Base-by-base conservation (phyloP, 495 filamentous ascomycete genomes). In the Talaromyces adpressus region DNA sequence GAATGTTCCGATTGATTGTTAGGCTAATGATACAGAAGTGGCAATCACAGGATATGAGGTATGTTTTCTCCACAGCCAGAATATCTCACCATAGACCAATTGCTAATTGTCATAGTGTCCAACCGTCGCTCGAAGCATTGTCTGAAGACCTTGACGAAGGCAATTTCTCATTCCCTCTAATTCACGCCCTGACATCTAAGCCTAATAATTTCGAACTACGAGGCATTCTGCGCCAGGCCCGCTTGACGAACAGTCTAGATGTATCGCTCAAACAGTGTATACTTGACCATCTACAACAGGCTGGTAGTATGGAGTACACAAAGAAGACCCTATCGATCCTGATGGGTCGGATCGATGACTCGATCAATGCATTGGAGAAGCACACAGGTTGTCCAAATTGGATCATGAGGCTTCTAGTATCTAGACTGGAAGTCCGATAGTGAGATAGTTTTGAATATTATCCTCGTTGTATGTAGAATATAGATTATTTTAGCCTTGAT, bases 111-210 rank as follows among this genome's bases (percentile, higher is more conserved):
- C 64, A 56, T 59, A 34, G 63, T 20, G 54, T 41, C 6, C 47
- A 60, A n/a, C 25, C 64, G 4, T 63, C 72, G 18, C 53, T 73
- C 20, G 66, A 64, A 27, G n/a, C 51, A 12, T 45, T 74, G 12
- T 61, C 63, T 29, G 34, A 78, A 61, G 76, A 80, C 59, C 67
- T 80, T 2, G 70, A 72, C n/a, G 72, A 79, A 62, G 29, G 69
- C 70, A 2, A 79, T 77, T 58, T 70, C 69, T 58, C 45, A 20
- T 49, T 49, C 45, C 45, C 45, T 16, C 18, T 49, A 20, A 49
- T 49, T 20, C 45, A 49, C 18, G 45, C 45, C 3, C 45, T 49
- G 45, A 49, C 45, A 49, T 49, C 45, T 5, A 16, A 20, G 14
- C 45, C 45, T 49, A 20, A 49, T 20, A 20, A 49, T 49, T 16